Evolutionary conservation across 2,329 filamentous ascomycete species (phyloP).

Genomic region (Emergomyces pasteurianus): DNA sequence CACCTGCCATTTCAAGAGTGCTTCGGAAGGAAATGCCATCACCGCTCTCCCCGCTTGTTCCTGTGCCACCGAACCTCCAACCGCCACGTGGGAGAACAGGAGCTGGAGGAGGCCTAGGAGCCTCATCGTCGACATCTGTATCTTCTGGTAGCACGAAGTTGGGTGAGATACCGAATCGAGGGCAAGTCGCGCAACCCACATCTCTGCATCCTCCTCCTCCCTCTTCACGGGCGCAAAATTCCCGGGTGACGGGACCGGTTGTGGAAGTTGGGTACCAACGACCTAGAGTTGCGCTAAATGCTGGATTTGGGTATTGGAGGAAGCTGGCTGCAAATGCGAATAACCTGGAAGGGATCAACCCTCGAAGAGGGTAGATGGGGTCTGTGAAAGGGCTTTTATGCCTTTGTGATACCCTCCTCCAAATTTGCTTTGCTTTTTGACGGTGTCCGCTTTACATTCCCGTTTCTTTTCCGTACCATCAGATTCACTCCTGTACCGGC

Average conservation of each 20-base stretch:
- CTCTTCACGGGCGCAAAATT: not conserved
- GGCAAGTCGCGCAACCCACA: not conserved
- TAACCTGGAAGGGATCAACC: not conserved
- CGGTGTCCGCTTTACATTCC: not conserved
- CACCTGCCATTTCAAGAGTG: not conserved
- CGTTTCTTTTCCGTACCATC: not conserved
- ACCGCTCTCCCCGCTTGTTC: slow-evolving; percentile 1
- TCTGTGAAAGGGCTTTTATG: not conserved
- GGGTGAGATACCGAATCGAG: not conserved
- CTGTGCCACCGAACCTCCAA: not conserved
- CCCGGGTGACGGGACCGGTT: not conserved
- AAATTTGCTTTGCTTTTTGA: not conserved
- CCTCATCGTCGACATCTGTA: not conserved
- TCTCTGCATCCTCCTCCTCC: not conserved
- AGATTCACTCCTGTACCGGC: not conserved
- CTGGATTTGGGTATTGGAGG: slow-evolving; percentile 1
- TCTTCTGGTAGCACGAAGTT: slow-evolving; percentile 2
- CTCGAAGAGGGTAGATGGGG: not conserved
- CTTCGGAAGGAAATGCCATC: not conserved
- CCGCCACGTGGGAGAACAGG: not conserved
- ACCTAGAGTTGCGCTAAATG: not conserved
- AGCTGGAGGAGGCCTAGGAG: not conserved
- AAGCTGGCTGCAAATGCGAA: not conserved
- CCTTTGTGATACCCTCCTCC: not conserved
- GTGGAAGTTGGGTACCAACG: slow-evolving; percentile 1